These are phyloP conservation scores for Blastosporella zonata DNA, from an alignment of 1,284 basidiomycete genomes.

Conservation along the genomic window DNA sequence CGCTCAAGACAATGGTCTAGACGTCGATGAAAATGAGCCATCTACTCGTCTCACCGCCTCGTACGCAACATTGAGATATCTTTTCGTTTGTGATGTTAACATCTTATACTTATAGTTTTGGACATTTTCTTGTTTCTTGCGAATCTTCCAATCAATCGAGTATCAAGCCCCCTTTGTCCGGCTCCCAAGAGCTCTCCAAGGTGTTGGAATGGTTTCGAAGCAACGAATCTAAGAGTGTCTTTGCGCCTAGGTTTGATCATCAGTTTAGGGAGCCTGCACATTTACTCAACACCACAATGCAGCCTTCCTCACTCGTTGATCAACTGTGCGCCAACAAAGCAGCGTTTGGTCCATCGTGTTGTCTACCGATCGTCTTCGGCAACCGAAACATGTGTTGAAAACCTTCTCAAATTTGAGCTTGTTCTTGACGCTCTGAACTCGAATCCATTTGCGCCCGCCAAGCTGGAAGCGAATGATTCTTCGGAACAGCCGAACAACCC, in stretches of 20 bases:
- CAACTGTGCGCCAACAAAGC: slow-evolving; percentile 33
- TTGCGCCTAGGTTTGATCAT: slow-evolving; percentile 51
- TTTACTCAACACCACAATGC: slow-evolving; percentile 7
- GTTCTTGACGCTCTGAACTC: slow-evolving; percentile 22
- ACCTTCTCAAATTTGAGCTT: slow-evolving; percentile 37
- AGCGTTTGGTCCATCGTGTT: slow-evolving; percentile 49
- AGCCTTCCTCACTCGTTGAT: slow-evolving; percentile 49
- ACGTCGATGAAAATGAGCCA: not conserved
- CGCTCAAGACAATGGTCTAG: not conserved
- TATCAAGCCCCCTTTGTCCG: slow-evolving; percentile 51
- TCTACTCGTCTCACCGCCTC: slow-evolving; percentile 40
- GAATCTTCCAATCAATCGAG: slow-evolving; percentile 31
- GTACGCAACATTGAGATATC: slow-evolving; percentile 32
- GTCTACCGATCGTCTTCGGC: slow-evolving; percentile 45
- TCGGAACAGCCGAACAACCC: not conserved
- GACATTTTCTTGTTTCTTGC: slow-evolving; percentile 54
- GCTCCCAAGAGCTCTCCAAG: slow-evolving; percentile 39
- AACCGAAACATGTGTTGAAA: slow-evolving; percentile 15
- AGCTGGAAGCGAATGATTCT: not conserved
- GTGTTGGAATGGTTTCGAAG: slow-evolving; percentile 47
- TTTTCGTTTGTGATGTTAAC: slow-evolving; percentile 1
- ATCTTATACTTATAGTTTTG: slow-evolving; percentile 39
- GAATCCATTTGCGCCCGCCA: not conserved
- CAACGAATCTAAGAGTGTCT: slow-evolving; percentile 35
- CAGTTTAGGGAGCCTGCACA: not conserved